phyloP scores from a whole-genome alignment of 1,284 basidiomycete species.

The Sporisorium sorghi region DNA sequence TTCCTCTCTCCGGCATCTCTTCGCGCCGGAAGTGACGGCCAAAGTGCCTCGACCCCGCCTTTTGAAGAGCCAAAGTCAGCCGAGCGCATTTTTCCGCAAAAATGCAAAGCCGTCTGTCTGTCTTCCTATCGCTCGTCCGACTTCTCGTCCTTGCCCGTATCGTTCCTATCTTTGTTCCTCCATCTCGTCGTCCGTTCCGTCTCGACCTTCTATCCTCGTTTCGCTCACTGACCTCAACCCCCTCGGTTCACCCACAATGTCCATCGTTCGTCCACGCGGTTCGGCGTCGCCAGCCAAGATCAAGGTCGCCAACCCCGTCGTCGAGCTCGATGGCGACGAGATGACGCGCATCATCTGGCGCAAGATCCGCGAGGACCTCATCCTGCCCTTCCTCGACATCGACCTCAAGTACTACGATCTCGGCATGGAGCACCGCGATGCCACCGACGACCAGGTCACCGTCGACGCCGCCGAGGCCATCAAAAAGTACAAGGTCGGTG shows the following conservation, averaged over 20 bases:
- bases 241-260: slow-evolving; percentile 19
- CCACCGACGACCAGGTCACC: slow-evolving; percentile 93
- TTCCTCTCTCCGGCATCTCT: slow-evolving; percentile 12
- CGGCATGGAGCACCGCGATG: slow-evolving; percentile 89
- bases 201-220: neutral
- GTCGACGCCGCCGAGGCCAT: slow-evolving; percentile 88
- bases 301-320: slow-evolving; percentile 87
- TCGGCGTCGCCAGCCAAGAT: slow-evolving; percentile 72
- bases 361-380: slow-evolving; percentile 97
- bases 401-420: slow-evolving; percentile 99
- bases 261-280: slow-evolving; percentile 46
- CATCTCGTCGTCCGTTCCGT: neutral
- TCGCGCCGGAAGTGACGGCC: slow-evolving; percentile 32
- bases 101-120: neutral
- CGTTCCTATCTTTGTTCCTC: neutral
- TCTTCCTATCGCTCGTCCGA: neutral
- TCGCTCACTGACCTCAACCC: neutral
- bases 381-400: slow-evolving; percentile 91
- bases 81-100: neutral
- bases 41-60: neutral
- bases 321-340: slow-evolving; percentile 78
- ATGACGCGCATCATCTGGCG: slow-evolving; percentile 79
- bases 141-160: neutral
- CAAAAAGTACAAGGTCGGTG: slow-evolving; percentile 69
- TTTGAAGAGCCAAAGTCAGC: neutral